Evolutionary conservation across 2,329 filamentous ascomycete species (phyloP), one percentile per base, ranked within the genome.

Genomic region (Tolypocladium nubicola): DNA sequence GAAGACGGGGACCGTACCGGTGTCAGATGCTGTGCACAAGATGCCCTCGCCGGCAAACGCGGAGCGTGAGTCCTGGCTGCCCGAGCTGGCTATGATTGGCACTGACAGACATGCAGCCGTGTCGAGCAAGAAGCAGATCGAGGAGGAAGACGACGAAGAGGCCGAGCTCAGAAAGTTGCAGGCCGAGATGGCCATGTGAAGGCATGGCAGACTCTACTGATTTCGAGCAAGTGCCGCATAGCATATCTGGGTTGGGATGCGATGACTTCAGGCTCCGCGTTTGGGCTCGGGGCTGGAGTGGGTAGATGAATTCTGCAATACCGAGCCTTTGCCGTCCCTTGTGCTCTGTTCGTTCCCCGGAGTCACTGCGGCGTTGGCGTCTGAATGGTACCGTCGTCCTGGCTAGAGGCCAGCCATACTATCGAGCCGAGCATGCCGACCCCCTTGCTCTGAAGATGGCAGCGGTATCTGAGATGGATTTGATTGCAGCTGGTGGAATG

Each of bases 161-260:
- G 93, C 87, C 67, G 93, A 97, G 76, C 79, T 97, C 68, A 84
- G 88, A 73, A 97, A 94, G 76, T 75, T 99, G 65, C 91, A 96
- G 71, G 92, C 90, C 40, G 93, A 97, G 75, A 97, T 97, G 93
- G 92, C 92, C 63, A 96, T 97, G 87, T 96, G 68, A 79, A 58
- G 49, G 43, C 11, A 50, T 5, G 39, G 26, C 38, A 37, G 38
- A 14, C 33, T 13, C 19, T 13, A 35, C 30, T 45, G 45, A 45
- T 41, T 21, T 37, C 38, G 35, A 55, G 33, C 52, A 56, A 50
- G 41, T 43, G 56, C 52, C 35, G 53, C 55, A 61, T 57, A 57
- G 61, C 59, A 58, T 59, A 55, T 53, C 40, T 53, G 50, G 40
- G 40, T 43, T 35, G 37, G 58, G 59, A 58, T 56, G 54, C 53